A percentile compares a stretch with the other conserved stretches of the same genome.
Evolutionary conservation across 768 basidiomycete genomes (phyloP).

Genomic region (Amanita pallidorosea): DNA sequence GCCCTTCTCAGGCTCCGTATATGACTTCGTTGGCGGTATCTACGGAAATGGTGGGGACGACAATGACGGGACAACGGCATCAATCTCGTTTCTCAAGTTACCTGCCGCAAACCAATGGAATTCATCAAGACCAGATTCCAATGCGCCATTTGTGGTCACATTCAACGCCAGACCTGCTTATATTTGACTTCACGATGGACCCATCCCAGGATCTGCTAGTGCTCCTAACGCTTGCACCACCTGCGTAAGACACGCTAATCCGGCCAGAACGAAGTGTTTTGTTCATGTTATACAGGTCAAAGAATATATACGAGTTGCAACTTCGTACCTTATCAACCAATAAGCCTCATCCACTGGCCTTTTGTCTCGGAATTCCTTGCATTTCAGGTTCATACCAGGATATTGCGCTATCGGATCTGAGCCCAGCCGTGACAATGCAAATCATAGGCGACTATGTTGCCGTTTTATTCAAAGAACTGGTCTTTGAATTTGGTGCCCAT

Average conservation of each 20-base stretch:
- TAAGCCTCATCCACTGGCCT: slow-evolving; percentile 35
- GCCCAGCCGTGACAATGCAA: slow-evolving; percentile 34
- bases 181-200: slow-evolving; percentile 50
- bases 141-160: slow-evolving; percentile 14
- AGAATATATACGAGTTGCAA: slow-evolving; percentile 36
- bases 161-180: slow-evolving; percentile 26
- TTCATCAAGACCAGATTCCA: slow-evolving; percentile 21
- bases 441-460: slow-evolving; percentile 36
- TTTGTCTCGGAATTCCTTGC: slow-evolving; percentile 26
- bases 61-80: slow-evolving; percentile 26
- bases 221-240: slow-evolving; percentile 31
- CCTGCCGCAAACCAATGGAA: slow-evolving; percentile 21
- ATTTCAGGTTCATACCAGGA: slow-evolving; percentile 20
- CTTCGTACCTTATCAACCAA: slow-evolving; percentile 41
- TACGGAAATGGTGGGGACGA: slow-evolving; percentile 41
- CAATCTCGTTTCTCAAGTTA: slow-evolving; percentile 41
- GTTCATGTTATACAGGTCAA: slow-evolving; percentile 19
- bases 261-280: background rate
- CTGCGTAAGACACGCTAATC: slow-evolving; percentile 23
- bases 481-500: slow-evolving; percentile 28
- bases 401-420: slow-evolving; percentile 19
- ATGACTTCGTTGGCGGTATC: slow-evolving; percentile 39
- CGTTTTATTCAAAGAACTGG: slow-evolving; percentile 36
- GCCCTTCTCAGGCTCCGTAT: slow-evolving; percentile 35
- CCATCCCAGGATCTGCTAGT: slow-evolving; percentile 43